phyloP scores from a whole-genome alignment of 169 alveolate species.

The Babesia caballi region DNA sequence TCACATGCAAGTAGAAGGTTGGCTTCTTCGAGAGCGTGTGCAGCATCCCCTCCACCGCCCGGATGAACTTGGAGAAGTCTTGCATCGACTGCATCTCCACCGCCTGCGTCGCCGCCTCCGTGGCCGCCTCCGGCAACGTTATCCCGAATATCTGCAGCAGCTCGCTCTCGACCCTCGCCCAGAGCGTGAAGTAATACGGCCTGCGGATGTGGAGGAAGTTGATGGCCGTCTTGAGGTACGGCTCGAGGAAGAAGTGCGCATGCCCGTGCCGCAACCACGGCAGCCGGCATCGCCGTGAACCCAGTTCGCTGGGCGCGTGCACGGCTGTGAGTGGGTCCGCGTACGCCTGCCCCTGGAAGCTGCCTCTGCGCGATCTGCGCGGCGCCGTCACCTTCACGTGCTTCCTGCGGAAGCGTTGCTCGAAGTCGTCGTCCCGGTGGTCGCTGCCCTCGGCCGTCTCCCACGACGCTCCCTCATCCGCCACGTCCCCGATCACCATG shows the following conservation, averaged over 20 bases:
- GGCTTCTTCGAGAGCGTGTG: slow-evolving; percentile 31
- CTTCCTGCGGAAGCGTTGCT: not conserved
- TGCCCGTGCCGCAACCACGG: slow-evolving; percentile 3
- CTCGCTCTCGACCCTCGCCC: not conserved
- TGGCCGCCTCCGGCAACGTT: not conserved
- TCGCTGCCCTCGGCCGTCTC: not conserved
- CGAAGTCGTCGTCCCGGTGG: not conserved
- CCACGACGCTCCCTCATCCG: not conserved
- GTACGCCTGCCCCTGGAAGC: not conserved
- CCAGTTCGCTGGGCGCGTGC: not conserved
- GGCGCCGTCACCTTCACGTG: not conserved
- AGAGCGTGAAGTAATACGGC: not conserved
- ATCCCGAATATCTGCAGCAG: not conserved
- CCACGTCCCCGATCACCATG: not conserved
- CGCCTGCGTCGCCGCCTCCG: not conserved
- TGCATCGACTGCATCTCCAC: slow-evolving; percentile 5
- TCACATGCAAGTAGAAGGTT: slow-evolving; percentile 1
- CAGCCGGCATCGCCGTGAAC: not conserved
- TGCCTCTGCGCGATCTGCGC: not conserved
- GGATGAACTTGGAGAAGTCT: slow-evolving; percentile 4
- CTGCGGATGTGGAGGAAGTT: not conserved
- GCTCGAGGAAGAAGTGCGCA: slow-evolving; percentile 1
- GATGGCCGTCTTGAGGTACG: not conserved
- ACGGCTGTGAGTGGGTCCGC: not conserved
- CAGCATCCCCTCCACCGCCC: slow-evolving; percentile 16